Conservation (phyloP, 2,329 filamentous ascomycete genomes). For the Shiraia bambusicola region DNA sequence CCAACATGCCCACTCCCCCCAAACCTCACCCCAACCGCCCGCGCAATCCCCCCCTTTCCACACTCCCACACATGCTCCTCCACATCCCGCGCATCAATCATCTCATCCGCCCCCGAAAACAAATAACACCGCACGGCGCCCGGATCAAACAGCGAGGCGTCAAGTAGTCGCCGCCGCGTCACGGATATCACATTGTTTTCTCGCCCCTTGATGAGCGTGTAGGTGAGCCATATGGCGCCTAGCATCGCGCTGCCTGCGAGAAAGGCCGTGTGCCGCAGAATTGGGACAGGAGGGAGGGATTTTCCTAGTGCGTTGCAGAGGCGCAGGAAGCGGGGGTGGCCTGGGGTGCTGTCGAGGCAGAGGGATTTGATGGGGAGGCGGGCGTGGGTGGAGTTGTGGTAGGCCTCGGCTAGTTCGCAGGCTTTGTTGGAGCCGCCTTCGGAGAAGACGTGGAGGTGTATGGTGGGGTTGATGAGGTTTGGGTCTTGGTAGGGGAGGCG, state of each 20-base stretch:
- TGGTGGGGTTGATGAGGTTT: slow-evolving; percentile 7
- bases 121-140: slow-evolving; percentile 53
- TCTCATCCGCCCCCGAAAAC: slow-evolving; percentile 58
- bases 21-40: slow-evolving; percentile 54
- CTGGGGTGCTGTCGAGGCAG: slow-evolving; percentile 32
- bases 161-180: slow-evolving; percentile 14
- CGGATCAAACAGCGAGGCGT: slow-evolving; percentile 18
- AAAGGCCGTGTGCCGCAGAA: slow-evolving; percentile 17
- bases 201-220: slow-evolving; percentile 16
- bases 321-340: slow-evolving; percentile 24
- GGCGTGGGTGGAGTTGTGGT: slow-evolving; percentile 14
- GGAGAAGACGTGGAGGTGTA: slow-evolving; percentile 31
- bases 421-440: slow-evolving; percentile 35
- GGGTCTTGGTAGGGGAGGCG: slow-evolving; percentile 1
- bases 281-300: slow-evolving; percentile 20
- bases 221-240: slow-evolving; percentile 21
- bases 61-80: slow-evolving; percentile 53
- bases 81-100: slow-evolving; percentile 58
- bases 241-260: slow-evolving; percentile 15
- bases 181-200: slow-evolving; percentile 25
- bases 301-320: slow-evolving; percentile 26
- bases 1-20: slow-evolving; percentile 60
- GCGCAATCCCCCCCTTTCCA: slow-evolving; percentile 49
- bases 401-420: slow-evolving; percentile 26
- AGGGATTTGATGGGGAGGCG: slow-evolving; percentile 21